A percentile compares a stretch with the other conserved stretches of the same genome.
phyloP scores from a whole-genome alignment of 257 asterid species.

The Paulownia fortunei region DNA sequence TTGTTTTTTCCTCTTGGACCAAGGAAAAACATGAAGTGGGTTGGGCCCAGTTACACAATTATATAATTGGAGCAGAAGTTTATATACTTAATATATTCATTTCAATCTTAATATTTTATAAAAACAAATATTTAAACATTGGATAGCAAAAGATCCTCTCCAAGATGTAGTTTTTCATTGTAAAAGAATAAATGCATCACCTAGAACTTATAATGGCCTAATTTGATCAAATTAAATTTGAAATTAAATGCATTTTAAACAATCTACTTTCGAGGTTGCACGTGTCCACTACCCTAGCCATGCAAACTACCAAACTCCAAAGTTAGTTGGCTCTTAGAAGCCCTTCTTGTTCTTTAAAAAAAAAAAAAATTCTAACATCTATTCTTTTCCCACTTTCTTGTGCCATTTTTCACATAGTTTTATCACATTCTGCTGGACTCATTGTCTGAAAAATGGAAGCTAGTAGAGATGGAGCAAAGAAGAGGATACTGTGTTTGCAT shows the following conservation, averaged over 20 bases:
- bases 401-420: background rate
- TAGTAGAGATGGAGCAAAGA: conserved; percentile 36
- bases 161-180: too few species aligned
- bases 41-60: too few species aligned
- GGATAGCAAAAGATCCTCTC: too few species aligned
- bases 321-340: conserved; percentile 33
- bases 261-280: background rate
- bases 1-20: too few species aligned
- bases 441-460: conserved; percentile 34
- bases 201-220: too few species aligned
- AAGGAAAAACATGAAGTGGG: too few species aligned
- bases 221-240: background rate
- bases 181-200: too few species aligned
- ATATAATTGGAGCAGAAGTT: too few species aligned
- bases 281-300: conserved; percentile 36
- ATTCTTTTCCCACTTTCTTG: background rate
- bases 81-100: too few species aligned
- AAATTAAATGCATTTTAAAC: too few species aligned
- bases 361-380: background rate
- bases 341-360: background rate
- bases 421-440: background rate
- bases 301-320: conserved; percentile 38
- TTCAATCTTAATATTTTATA: too few species aligned
- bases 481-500: conserved; percentile 68
- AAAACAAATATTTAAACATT: too few species aligned